Evolutionary conservation across 495 filamentous ascomycete genomes (phyloP), one percentile per base, ranked within the genome.

Genomic region (Jackrogersella multiformis): DNA sequence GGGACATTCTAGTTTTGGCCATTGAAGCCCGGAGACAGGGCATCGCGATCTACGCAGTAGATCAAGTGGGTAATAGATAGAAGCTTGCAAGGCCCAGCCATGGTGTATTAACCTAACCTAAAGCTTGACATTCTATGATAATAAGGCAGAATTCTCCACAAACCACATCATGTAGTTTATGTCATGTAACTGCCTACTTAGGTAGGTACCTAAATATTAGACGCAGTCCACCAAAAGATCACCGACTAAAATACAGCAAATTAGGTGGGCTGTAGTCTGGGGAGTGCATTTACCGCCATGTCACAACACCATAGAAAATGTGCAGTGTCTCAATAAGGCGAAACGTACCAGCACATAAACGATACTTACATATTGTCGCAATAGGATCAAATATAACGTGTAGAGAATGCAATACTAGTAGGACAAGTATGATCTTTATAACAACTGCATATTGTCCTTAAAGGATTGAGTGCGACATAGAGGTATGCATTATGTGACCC

Each of bases 381-480:
- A 32, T 18, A 36, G 34, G 34, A 32, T 49, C n/a, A 15, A 16
- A n/a, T 36, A 9, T 36, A 36, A 36, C 34, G 12, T 2, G 12
- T n/a, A 36, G 34, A n/a, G 12, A 36, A 12, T 36, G 6, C 34
- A 36, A 36, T 36, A 36, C 34, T 15, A 8, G 12, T 5, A 30
- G 4, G 4, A 30, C 23, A 15, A 10, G n/a, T 48, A 48, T 30
- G 1, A 16, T 28, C 13, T 7, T 23, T 48, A 5, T 7, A 28
- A 30, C 0, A 28, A 48, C 0, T 16, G n/a, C 5, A 49, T 9
- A 30, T 32, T 18, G 5, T 18, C n/a, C 24, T 49, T 4, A n/a
- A 16, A 32, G 45, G 45, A 49, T 49, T 49, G n/a, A 12, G 26
- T 48, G 44, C 44, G 44, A 48, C 44, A 26, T 8, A n/a, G 2